Conservation (phyloP, 2,329 filamentous ascomycete species). For the Cladosporium phlei region DNA sequence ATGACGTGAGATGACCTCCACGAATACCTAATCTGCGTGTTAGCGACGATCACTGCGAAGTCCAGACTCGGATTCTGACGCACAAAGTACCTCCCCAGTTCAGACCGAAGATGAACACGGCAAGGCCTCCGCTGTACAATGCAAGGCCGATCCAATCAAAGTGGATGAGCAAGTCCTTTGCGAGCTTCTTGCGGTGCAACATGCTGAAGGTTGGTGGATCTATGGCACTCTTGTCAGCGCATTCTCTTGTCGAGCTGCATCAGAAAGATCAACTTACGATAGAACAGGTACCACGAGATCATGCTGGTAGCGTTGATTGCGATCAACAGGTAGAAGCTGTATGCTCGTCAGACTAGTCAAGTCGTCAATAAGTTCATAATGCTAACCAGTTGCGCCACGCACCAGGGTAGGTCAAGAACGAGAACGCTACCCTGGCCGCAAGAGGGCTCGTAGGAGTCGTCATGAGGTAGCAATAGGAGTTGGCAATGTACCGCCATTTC, state of each 20-base stretch:
- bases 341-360: background rate
- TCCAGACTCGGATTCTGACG: background rate
- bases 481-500: slow-evolving; percentile 25
- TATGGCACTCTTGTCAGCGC: background rate
- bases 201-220: slow-evolving; percentile 27
- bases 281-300: slow-evolving; percentile 31
- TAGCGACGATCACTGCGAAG: background rate
- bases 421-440: slow-evolving; percentile 22
- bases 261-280: slow-evolving; percentile 17
- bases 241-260: background rate
- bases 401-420: slow-evolving; percentile 21
- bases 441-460: slow-evolving; percentile 23
- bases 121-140: slow-evolving; percentile 22
- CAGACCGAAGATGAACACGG: slow-evolving; percentile 25
- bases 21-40: slow-evolving; percentile 19
- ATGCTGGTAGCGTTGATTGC: slow-evolving; percentile 31
- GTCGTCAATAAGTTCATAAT: background rate
- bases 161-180: slow-evolving; percentile 22
- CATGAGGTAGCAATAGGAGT: slow-evolving; percentile 24
- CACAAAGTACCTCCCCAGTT: slow-evolving; percentile 28
- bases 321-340: slow-evolving; percentile 24
- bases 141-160: slow-evolving; percentile 27
- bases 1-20: slow-evolving; percentile 29
- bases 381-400: slow-evolving; percentile 19
- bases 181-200: slow-evolving; percentile 24